Evolutionary conservation across 2,329 filamentous ascomycete species (phyloP).

Genomic region (Clonostachys rhizophaga): DNA sequence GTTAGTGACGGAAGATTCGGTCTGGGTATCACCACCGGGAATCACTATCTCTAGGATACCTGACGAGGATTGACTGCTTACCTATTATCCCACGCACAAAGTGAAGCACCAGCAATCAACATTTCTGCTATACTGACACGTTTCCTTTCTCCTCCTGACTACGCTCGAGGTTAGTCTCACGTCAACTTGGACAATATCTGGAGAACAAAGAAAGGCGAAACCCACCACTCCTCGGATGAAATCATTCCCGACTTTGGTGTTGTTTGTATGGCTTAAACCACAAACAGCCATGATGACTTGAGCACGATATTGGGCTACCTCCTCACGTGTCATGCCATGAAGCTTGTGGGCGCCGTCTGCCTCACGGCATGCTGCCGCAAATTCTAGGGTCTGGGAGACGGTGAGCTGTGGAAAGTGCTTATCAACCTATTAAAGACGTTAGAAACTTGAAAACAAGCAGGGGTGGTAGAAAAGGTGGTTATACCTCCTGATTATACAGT

Average conservation of each 20-base stretch:
- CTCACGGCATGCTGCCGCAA: conserved; percentile 65
- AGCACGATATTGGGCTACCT: conserved; percentile 58
- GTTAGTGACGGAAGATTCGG: neutral
- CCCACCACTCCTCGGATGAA: conserved; percentile 59
- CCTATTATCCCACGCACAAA: conserved; percentile 66
- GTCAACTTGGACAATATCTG: no score
- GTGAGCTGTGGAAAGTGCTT: conserved; percentile 75
- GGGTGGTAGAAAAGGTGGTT: neutral
- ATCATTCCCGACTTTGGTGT: conserved; percentile 72
- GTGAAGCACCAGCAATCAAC: conserved; percentile 55
- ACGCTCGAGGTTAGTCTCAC: no score
- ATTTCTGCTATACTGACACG: conserved; percentile 81
- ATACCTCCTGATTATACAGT: conserved; percentile 70
- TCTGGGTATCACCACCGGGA: neutral
- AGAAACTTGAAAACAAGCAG: no score
- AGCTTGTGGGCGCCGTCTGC: conserved; percentile 52
- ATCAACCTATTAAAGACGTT: conserved; percentile 40
- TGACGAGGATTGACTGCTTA: conserved; percentile 3
- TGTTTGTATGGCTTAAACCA: conserved; percentile 66
- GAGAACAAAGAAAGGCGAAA: no score
- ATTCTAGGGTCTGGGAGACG: conserved; percentile 68
- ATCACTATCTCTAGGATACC: no score
- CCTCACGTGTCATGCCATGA: conserved; percentile 53
- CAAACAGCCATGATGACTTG: conserved; percentile 67
- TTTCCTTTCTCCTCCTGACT: conserved; percentile 67